Base-by-base conservation (phyloP, 306 rosid genomes). In the Sindora glabra region DNA sequence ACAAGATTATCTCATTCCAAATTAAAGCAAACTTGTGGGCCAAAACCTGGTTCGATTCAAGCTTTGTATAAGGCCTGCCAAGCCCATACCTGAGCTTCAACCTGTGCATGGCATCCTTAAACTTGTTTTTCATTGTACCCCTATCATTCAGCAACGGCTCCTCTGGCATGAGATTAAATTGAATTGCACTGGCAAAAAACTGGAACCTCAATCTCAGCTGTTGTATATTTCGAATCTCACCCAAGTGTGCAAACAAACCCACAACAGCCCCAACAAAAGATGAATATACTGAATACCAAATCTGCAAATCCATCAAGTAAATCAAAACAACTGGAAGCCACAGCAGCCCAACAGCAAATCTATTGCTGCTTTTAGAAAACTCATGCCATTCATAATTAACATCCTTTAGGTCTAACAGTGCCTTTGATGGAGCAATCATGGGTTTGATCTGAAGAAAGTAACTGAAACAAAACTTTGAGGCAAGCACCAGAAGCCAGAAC, bases 161-260 rank as follows among this genome's bases (percentile, higher is more conserved):
- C 79, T 92, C 94, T 0, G 98, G 95, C 96, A 88, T 88, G 68
- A 92, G 95, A 82, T 92, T 92, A 61, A 92, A 92, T 74, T 86
- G 95, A 53, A 92, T 86, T 47, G 98, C 96, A 65, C 92, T 79
- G 2, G 98, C 98, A 68, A 88, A 92, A 81, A 88, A 92, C 78
- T 92, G 98, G 85, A 92, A 92, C 77, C 98, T 86, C 60, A 92
- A 62, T 70, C 87, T 84, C 77, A 92, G 59, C 56, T 92, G 98
- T 56, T 81, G 83, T 39, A 88, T 85, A 68, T 90, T 87, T 55
- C 97, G 85, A 64, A 90, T 90, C 83, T 90, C 97, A 33, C 97
- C 97, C 86, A 90, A 72, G 81, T 90, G 96, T 49, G 77, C 82
- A 67, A 87, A 78, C 82, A 90, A 70, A 50, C 97, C 97, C 46